A percentile compares a stretch with the other conserved stretches of the same genome.
Conservation (phyloP, 257 asterid species). For the Nicotiana benthamiana region DNA sequence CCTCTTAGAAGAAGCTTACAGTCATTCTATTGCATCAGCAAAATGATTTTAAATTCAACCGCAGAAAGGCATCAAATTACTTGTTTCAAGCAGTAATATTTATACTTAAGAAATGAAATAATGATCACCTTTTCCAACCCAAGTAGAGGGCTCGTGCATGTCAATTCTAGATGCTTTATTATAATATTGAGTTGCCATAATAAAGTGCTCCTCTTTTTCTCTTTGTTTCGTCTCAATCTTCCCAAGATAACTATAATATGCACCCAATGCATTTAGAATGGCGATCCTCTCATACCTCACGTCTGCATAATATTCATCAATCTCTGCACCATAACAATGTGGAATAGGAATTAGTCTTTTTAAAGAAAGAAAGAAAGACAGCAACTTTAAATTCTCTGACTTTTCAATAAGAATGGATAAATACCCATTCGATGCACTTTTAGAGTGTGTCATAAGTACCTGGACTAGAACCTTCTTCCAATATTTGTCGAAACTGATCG, state of each 20-base stretch:
- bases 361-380: conserved; percentile 1
- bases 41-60: not conserved
- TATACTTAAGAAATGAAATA: conserved; percentile 4
- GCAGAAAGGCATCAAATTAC: not conserved
- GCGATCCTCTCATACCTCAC: conserved; percentile 95
- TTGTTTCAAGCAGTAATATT: conserved; percentile 6
- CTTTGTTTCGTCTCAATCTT: conserved; percentile 77
- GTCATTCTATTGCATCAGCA: not conserved
- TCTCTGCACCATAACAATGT: conserved; percentile 52
- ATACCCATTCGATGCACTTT: not conserved
- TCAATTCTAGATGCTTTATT: conserved; percentile 98
- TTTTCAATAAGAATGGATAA: not conserved
- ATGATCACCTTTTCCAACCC: conserved; percentile 92
- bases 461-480: conserved; percentile 99
- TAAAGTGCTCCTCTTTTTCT: conserved; percentile 91
- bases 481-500: conserved; percentile 83
- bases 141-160: conserved; percentile 96
- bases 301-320: conserved; percentile 96
- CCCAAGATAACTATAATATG: conserved; percentile 89
- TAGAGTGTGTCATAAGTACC: conserved; percentile 32
- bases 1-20: not conserved
- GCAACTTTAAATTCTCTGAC: not conserved
- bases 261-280: conserved; percentile 93
- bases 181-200: conserved; percentile 90
- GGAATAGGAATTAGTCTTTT: not conserved